These are phyloP conservation scores for Skeletonema potamos DNA, from an alignment of 108 stramenopile species.

Conservation along the genomic window DNA sequence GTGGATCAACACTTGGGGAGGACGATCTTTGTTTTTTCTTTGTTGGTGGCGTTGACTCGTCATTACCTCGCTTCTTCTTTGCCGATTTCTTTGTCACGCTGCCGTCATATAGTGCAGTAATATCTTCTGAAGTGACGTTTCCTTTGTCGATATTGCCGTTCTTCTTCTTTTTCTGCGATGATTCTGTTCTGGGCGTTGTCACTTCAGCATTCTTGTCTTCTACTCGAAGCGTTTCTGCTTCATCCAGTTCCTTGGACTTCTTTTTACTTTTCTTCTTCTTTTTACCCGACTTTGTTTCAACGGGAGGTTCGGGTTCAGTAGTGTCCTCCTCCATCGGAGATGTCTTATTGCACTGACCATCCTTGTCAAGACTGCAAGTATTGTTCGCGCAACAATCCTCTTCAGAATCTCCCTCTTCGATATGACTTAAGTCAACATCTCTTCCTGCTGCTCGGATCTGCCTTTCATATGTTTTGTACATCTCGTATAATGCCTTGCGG, in stretches of 20 bases:
- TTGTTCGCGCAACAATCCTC: slow-evolving; percentile 21
- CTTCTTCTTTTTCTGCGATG: slow-evolving; percentile 34
- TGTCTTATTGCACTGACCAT: slow-evolving; percentile 3
- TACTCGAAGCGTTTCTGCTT: background rate
- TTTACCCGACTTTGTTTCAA: slow-evolving; percentile 28
- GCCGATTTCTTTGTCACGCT: slow-evolving; percentile 22
- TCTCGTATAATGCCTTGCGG: slow-evolving; percentile 73
- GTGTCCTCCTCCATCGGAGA: slow-evolving; percentile 20
- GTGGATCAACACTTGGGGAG: slow-evolving; percentile 31
- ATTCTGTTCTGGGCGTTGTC: slow-evolving; percentile 19
- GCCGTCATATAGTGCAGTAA: background rate
- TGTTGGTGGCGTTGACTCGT: slow-evolving; percentile 10
- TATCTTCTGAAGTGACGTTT: slow-evolving; percentile 4
- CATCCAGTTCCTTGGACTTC: slow-evolving; percentile 14
- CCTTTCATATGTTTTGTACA: slow-evolving; percentile 84
- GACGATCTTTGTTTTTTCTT: slow-evolving; percentile 18
- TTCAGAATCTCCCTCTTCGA: slow-evolving; percentile 40
- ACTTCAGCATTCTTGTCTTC: background rate
- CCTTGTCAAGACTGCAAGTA: slow-evolving; percentile 2
- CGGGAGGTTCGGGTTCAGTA: slow-evolving; percentile 5
- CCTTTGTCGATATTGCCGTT: slow-evolving; percentile 7
- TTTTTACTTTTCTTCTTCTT: slow-evolving; percentile 50
- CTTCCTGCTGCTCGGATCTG: slow-evolving; percentile 69
- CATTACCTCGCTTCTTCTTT: slow-evolving; percentile 41
- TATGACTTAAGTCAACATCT: slow-evolving; percentile 59